Conservation (phyloP, 345 rosid genomes). For the Excoecaria agallocha region DNA sequence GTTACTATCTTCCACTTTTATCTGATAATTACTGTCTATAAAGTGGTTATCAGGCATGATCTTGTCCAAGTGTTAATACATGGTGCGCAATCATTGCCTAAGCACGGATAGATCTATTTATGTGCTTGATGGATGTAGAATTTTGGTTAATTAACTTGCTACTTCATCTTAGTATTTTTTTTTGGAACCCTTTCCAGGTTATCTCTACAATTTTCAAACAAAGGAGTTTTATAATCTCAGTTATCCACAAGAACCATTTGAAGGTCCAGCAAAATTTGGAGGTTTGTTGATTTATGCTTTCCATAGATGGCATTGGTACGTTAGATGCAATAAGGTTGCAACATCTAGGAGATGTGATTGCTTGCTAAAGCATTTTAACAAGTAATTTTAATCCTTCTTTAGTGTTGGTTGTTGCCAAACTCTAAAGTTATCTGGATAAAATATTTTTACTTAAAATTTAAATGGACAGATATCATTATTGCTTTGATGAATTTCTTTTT, state of each 20-base stretch:
- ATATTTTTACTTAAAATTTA: neutral
- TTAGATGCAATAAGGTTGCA: neutral
- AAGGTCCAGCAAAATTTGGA: constrained; percentile 84
- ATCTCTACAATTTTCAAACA: constrained; percentile 82
- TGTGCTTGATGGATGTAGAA: neutral
- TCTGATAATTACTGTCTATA: neutral
- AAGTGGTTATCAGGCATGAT: neutral
- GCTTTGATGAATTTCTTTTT: constrained; percentile 14
- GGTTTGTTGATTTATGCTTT: constrained; percentile 47
- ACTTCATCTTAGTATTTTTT: neutral
- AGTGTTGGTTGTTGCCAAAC: neutral
- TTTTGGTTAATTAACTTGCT: constrained; percentile 4
- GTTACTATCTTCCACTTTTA: neutral
- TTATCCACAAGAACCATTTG: constrained; percentile 73
- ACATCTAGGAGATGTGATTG: neutral
- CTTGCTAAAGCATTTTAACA: neutral
- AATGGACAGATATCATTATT: neutral
- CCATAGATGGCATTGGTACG: neutral
- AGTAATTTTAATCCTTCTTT: neutral
- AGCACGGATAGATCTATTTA: neutral
- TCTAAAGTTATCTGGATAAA: neutral
- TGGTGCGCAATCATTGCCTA: neutral
- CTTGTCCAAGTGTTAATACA: neutral
- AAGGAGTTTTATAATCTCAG: constrained; percentile 93
- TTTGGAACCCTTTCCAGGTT: constrained; percentile 51